phyloP scores from a whole-genome alignment of 225 moss, liverwort and hornwort species.

The Bryum argenteum region DNA sequence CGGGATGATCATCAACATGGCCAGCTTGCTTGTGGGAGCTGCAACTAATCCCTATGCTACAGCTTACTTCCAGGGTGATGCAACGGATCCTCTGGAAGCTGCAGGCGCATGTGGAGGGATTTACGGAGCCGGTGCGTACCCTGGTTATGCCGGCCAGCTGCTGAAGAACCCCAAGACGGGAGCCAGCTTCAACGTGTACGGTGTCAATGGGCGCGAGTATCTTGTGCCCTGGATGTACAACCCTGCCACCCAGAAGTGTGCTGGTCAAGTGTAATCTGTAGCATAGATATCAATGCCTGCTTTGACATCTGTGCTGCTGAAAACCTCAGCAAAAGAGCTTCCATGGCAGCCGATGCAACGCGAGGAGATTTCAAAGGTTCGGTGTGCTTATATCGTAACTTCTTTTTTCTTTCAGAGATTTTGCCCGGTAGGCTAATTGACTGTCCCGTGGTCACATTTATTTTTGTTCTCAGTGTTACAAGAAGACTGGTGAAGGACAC shows the following conservation, averaged over 20 bases:
- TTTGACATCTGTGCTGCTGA: conserved; percentile 62
- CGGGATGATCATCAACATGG: conserved; percentile 70
- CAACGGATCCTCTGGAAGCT: conserved; percentile 60
- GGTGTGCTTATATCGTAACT: conserved; percentile 21
- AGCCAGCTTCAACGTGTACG: conserved; percentile 62
- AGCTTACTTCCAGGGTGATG: conserved; percentile 65
- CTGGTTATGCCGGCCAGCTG: conserved; percentile 62
- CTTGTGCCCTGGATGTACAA: conserved; percentile 64
- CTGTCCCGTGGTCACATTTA: conserved; percentile 18
- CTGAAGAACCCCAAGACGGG: conserved; percentile 47
- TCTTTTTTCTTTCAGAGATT: conserved; percentile 19
- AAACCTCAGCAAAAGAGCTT: conserved; percentile 41
- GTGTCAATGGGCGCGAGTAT: conserved; percentile 54
- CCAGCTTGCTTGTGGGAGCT: conserved; percentile 60
- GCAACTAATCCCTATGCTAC: conserved; percentile 66
- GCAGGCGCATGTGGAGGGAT: conserved; percentile 64
- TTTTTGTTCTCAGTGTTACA: conserved; percentile 21
- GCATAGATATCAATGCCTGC: conserved; percentile 30
- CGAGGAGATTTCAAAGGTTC: conserved; percentile 23
- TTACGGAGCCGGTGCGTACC: conserved; percentile 59
- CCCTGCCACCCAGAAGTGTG: conserved; percentile 49
- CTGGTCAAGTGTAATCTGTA: conserved; percentile 44
- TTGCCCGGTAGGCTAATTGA: conserved; percentile 17
- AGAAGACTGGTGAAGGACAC: conserved; percentile 24
- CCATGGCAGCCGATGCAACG: conserved; percentile 59